Base-by-base conservation (phyloP, 2,329 filamentous ascomycete genomes). In the Trichoderma koningii region DNA sequence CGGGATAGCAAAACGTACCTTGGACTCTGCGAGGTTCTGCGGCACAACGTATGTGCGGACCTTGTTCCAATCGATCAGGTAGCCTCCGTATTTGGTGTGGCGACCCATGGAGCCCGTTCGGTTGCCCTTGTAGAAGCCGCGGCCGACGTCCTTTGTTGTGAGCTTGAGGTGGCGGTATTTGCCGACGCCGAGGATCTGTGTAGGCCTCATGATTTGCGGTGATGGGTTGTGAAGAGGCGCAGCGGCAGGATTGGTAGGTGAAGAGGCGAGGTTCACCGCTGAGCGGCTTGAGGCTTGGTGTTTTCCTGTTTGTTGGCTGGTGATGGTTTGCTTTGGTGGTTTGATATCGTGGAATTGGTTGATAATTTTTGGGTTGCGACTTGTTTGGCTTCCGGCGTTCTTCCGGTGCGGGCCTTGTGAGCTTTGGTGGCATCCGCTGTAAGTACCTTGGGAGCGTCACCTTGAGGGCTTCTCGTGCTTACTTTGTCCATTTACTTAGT, bases 91-190 rank as follows among this genome's bases (percentile, higher is more conserved):
- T 76, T 91, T 90, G 63, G 91, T 93, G 79, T 96, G 92, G 15
- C 82, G 80, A 76, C 95, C 95, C 87, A 96, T 93, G 48, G 90
- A 87, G 1, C 95, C 95, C 0, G 92, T 89, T 53, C 93, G 85
- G 72, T 90, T 97, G 75, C 95, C 95, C 84, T 98, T 98, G 87
- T 99, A 99, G 86, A 89, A 99, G 71, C 93, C 94, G 75, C 92
- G 92, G 76, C 90, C 91, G 76, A 94, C 89, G 78, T 95, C 89
- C 80, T 99, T 99, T 70, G 94, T 96, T 14, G 92, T 97, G 73
- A 99, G 86, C 61, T 85, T 84, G 66, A 93, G 82, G 74, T 94
- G 92, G 78, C 88, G 86, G 73, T 92, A 85, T 65, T 86, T 85
- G 75, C 87, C 80, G 73, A 87, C 80, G 71, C 85, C 83, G 72